Conservation (phyloP, 2,329 filamentous ascomycete genomes). For the Fusarium luffae region DNA sequence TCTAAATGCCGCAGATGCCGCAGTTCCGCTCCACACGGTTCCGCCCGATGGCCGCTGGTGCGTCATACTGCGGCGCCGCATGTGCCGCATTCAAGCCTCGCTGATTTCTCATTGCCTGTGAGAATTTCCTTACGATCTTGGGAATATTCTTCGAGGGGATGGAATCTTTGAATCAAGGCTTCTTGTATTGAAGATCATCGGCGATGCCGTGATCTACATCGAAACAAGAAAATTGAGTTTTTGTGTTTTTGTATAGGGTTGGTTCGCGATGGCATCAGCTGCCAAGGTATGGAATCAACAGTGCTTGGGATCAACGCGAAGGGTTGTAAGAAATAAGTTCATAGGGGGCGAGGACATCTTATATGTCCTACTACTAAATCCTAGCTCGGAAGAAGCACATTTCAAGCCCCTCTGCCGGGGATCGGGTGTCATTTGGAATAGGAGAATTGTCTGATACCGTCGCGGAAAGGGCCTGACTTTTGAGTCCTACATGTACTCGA, state of each 20-base stretch:
- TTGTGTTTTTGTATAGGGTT: not conserved
- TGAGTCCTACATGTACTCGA: no score
- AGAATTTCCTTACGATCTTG: not conserved
- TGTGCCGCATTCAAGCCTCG: not conserved
- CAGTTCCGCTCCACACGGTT: not conserved
- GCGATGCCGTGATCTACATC: not conserved
- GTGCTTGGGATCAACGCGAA: fast-evolving
- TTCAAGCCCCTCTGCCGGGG: not conserved
- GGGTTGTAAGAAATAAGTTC: not conserved
- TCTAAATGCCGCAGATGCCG: slow-evolving; percentile 8
- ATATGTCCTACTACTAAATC: not conserved
- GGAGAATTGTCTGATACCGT: no score
- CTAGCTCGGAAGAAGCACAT: not conserved
- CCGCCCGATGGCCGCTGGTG: slow-evolving; percentile 19
- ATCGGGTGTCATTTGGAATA: not conserved
- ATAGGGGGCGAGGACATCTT: not conserved
- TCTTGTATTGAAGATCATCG: not conserved
- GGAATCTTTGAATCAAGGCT: not conserved
- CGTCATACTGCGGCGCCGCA: slow-evolving; percentile 12
- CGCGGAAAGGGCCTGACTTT: no score
- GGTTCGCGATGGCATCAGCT: not conserved
- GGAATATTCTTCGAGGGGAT: not conserved
- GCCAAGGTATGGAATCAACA: fast-evolving
- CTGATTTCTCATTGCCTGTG: not conserved
- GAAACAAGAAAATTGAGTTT: not conserved